phyloP scores from a whole-genome alignment of 2,329 filamentous ascomycete species.

The Pseudogymnoascus sp. region DNA sequence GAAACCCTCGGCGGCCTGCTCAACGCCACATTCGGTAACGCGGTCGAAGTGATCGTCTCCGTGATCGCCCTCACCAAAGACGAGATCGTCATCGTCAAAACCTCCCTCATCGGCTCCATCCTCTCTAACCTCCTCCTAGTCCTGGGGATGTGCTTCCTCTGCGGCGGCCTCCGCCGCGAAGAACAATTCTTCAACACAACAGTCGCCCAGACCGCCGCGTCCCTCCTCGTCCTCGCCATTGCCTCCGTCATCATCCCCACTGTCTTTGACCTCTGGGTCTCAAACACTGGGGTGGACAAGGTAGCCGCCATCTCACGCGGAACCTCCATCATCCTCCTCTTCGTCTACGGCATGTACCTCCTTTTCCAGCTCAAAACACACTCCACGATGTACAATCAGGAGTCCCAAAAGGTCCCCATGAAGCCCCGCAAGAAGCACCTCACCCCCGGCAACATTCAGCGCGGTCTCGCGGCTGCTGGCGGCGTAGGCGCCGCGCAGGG shows the following conservation, averaged over 20 bases:
- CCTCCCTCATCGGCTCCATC: slow-evolving; percentile 84
- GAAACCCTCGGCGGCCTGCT: slow-evolving; percentile 82
- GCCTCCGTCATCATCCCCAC: slow-evolving; percentile 82
- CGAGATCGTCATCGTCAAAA: slow-evolving; percentile 73
- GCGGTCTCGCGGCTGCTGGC: slow-evolving; percentile 24
- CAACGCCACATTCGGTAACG: slow-evolving; percentile 86
- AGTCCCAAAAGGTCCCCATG: slow-evolving; percentile 67
- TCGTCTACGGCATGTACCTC: slow-evolving; percentile 78
- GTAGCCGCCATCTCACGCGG: slow-evolving; percentile 61
- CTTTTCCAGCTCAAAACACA: slow-evolving; percentile 90
- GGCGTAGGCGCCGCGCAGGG: slow-evolving; percentile 25
- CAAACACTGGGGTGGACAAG: slow-evolving; percentile 28
- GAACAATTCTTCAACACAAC: slow-evolving; percentile 90
- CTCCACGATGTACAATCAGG: slow-evolving; percentile 66
- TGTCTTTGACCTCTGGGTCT: slow-evolving; percentile 60
- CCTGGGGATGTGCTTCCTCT: slow-evolving; percentile 88
- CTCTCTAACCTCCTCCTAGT: slow-evolving; percentile 84
- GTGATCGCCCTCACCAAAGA: slow-evolving; percentile 69
- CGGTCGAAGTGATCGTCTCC: slow-evolving; percentile 81
- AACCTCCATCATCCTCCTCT: slow-evolving; percentile 68
- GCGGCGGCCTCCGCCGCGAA: slow-evolving; percentile 56
- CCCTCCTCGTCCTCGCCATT: slow-evolving; percentile 60
- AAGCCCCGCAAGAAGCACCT: slow-evolving; percentile 37
- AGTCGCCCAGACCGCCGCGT: slow-evolving; percentile 78
- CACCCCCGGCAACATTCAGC: slow-evolving; percentile 24